Evolutionary conservation across 1,284 basidiomycete species (phyloP), one percentile per base, ranked within the genome.

Genomic region (Gomphus sp.): DNA sequence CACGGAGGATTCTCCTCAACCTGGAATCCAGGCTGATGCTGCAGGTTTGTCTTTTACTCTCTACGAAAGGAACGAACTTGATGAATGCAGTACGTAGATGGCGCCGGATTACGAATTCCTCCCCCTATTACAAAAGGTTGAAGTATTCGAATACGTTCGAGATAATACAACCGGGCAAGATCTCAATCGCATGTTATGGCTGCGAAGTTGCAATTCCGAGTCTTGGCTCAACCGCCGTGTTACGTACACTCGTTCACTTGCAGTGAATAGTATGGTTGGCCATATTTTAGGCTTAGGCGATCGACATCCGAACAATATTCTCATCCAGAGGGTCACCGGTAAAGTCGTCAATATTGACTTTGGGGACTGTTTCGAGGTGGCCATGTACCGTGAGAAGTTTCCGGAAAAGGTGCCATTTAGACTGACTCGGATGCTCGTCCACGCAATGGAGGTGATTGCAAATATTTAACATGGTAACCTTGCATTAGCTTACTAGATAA

Each of bases 81-180:
- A 39, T 54, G 12, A 33, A 18, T n/a, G 34, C 45, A 18, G 67
- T 37, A 22, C 22, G 22, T 22, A 98, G 90, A 99, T 99, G 96
- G 96, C 97, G 10, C 96, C 97, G 11, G 97, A 99, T 72, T 99
- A 98, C 71, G 97, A 99, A 73, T 90, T 89, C 66, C 77, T 99
- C 48, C 93, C 91, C 36, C 77, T 98, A 3, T 81, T 99, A 61
- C 95, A 99, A 72, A 99, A 99, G 76, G 93, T 99, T 47, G 97
- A 99, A 70, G 97, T 99, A 18, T 99, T 99, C 73, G 94, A 98
- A 72, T 98, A 99, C 68, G 96, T 96, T 4, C 79, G 99, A 45
- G 95, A 99, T 73, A 98, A 99, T 68, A 99, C 97, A 0, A 98
- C 94, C 0, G 97, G 97, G 0, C 97, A 99, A 74, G 97, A 99